Percentiles rank a stretch among this genome's conserved stretches.
These are phyloP conservation scores for Barnettozyma botsteinii DNA, from an alignment of 805 yeast genomes.

Conservation along the genomic window DNA sequence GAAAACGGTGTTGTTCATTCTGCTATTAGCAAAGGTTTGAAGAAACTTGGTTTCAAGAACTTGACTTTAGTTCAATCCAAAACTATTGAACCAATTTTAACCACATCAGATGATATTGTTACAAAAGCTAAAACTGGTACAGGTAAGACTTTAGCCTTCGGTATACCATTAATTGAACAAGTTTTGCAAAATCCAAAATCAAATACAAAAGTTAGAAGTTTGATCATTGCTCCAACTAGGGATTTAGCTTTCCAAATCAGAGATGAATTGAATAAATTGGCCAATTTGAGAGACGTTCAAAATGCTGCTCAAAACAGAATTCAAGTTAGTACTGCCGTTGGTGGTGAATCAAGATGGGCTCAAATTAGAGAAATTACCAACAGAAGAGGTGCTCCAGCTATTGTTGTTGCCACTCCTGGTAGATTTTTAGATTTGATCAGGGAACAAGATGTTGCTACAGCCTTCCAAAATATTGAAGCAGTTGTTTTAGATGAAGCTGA, in stretches of 20 bases:
- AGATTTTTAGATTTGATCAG: constrained; percentile 60
- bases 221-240: constrained; percentile 84
- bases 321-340: constrained; percentile 53
- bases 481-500: constrained; percentile 91
- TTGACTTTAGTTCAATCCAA: constrained; percentile 68
- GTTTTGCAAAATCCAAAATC: constrained; percentile 29
- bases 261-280: constrained; percentile 51
- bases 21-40: constrained; percentile 31
- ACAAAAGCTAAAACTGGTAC: constrained; percentile 95
- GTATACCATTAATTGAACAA: constrained; percentile 70
- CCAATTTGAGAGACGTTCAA: constrained; percentile 23
- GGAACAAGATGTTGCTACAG: constrained; percentile 37
- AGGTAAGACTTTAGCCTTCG: constrained; percentile 88
- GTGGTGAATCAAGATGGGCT: constrained; percentile 47
- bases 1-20: constrained; percentile 26
- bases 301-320: constrained; percentile 25
- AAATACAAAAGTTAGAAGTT: constrained; percentile 43
- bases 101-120: constrained; percentile 57
- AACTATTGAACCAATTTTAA: constrained; percentile 52
- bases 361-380: constrained; percentile 31
- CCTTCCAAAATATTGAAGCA: constrained; percentile 50
- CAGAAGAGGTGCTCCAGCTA: constrained; percentile 39
- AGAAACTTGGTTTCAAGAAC: constrained; percentile 39
- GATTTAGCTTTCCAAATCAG: constrained; percentile 83
- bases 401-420: constrained; percentile 88